A percentile compares a stretch with the other conserved stretches of the same genome.
Conservation (phyloP, 768 basidiomycete genomes). For the Lactifluus hygrophoroides region DNA sequence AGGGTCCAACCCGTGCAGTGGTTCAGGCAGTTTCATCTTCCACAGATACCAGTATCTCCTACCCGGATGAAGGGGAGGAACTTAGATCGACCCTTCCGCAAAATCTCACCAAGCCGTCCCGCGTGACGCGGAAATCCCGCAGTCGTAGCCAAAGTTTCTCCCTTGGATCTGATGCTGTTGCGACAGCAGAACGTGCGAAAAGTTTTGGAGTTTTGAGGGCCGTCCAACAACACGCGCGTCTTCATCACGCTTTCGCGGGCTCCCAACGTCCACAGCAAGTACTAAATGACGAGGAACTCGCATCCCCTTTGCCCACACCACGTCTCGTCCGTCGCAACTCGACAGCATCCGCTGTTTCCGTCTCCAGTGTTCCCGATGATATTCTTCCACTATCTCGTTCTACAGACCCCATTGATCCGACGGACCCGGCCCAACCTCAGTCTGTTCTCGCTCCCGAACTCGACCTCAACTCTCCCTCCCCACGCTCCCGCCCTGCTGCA, state of each 20-base stretch:
- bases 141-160: constrained; percentile 57
- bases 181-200: constrained; percentile 33
- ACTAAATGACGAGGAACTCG: constrained; percentile 14
- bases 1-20: constrained; percentile 64
- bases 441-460: constrained; percentile 19
- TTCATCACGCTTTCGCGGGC: constrained; percentile 45
- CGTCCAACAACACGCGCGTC: constrained; percentile 55
- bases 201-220: constrained; percentile 49
- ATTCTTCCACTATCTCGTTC: constrained; percentile 10
- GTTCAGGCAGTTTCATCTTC: constrained; percentile 62
- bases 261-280: constrained; percentile 14
- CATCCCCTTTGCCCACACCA: constrained; percentile 23
- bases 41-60: constrained; percentile 38
- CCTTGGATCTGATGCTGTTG: constrained; percentile 34
- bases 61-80: constrained; percentile 57
- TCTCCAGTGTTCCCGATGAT: constrained; percentile 21
- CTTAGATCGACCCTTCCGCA: constrained; percentile 22
- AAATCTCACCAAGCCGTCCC: constrained; percentile 22
- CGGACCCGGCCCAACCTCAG: constrained; percentile 26
- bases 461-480: background rate
- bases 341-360: constrained; percentile 20
- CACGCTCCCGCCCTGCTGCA: background rate
- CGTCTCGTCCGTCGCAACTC: constrained; percentile 41
- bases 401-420: background rate
- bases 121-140: constrained; percentile 30